Percentiles rank a stretch among this genome's conserved stretches.
Evolutionary conservation across 1,284 basidiomycete genomes (phyloP).

Genomic region (Cryptococcus sp.): DNA sequence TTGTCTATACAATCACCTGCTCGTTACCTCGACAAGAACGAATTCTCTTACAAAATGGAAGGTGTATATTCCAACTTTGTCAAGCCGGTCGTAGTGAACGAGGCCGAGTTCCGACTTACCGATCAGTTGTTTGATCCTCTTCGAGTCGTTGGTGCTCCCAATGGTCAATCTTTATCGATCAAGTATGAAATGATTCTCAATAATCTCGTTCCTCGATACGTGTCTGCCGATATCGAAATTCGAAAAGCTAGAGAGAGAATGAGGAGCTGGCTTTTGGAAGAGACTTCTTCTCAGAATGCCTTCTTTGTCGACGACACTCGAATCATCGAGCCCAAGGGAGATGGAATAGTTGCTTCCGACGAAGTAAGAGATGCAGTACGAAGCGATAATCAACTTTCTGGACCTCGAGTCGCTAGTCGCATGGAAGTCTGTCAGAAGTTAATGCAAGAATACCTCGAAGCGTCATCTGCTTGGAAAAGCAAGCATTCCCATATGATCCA

Average conservation of each 20-base stretch:
- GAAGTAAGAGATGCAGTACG: not conserved
- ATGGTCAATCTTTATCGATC: not conserved
- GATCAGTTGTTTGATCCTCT: not conserved
- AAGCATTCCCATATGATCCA: not conserved
- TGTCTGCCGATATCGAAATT: not conserved
- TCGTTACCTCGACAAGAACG: not conserved
- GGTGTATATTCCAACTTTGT: not conserved
- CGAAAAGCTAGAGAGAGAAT: not conserved
- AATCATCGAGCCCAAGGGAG: not conserved
- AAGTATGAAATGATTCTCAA: not conserved
- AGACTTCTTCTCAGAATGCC: not conserved
- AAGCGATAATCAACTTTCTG: not conserved
- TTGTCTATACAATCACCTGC: not conserved
- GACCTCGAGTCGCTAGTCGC: not conserved
- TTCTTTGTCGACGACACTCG: not conserved
- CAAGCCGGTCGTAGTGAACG: not conserved
- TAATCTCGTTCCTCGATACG: not conserved
- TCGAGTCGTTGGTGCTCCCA: not conserved
- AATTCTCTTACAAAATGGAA: not conserved
- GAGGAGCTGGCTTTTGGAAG: not conserved
- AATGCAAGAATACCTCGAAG: not conserved
- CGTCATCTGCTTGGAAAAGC: not conserved
- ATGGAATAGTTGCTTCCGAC: not conserved
- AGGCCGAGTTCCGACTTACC: not conserved
- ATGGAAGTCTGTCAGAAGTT: not conserved